A percentile compares a stretch with the other conserved stretches of the same genome.
Conservation (phyloP, 2,329 filamentous ascomycete species). For the Colletotrichum caudatum region DNA sequence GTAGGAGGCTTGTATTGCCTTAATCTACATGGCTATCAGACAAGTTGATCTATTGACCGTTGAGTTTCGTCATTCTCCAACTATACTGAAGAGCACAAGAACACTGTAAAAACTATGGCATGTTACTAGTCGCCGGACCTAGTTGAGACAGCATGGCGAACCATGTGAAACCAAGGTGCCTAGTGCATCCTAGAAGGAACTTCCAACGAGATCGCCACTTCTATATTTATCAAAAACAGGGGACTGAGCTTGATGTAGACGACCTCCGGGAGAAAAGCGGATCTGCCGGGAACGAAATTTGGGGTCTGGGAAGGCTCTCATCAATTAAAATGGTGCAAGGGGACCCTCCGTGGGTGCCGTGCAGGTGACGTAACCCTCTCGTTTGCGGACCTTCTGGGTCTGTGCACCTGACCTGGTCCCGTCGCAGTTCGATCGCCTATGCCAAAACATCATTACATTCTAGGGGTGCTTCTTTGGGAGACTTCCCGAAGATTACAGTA, state of each 20-base stretch:
- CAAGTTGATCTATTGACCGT: neutral
- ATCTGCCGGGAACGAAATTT: constrained; percentile 24
- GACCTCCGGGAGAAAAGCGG: constrained; percentile 25
- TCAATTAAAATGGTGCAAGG: constrained; percentile 21
- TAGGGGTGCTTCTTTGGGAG: neutral
- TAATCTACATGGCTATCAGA: neutral
- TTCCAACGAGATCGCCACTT: neutral
- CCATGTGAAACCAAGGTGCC: neutral
- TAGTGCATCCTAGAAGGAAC: neutral
- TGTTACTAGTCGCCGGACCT: neutral
- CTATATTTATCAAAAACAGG: constrained; percentile 3
- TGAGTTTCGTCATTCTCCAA: neutral
- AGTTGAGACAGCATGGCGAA: neutral
- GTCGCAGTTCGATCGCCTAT: constrained; percentile 18
- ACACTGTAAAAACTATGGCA: neutral
- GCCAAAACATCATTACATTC: constrained; percentile 23
- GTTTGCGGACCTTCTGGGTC: constrained; percentile 38
- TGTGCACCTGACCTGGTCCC: constrained; percentile 37
- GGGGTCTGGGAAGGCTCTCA: constrained; percentile 27
- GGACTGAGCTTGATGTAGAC: neutral
- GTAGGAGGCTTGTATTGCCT: neutral
- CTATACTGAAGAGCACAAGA: neutral
- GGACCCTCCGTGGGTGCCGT: constrained; percentile 13
- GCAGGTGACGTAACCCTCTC: constrained; percentile 34
- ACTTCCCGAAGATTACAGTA: constrained; percentile 14